Evolutionary conservation across 129 eudicot genomes (phyloP), one percentile per base, ranked within the genome.

Genomic region (Artemisia tridentata): DNA sequence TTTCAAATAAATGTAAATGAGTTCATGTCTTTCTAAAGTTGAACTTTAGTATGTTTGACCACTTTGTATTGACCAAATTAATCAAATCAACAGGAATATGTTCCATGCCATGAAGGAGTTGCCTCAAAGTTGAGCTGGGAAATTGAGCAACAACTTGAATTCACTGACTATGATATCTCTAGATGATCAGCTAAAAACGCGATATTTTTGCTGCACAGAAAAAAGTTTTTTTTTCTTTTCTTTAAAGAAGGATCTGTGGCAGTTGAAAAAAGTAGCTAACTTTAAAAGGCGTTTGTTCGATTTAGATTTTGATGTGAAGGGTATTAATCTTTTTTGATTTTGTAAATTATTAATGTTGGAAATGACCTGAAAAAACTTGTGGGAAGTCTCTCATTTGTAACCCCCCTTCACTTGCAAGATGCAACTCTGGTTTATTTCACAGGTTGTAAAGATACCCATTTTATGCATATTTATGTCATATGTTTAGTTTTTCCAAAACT

Each of bases 91-190:
- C 64, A 89, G 98, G 98, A 93, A 50, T 93, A 93, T 69, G 91
- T 75, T 11, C 96, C 98, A 25, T 18, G 92, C 71, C 96, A 89
- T 72, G 96, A 89, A 78, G 72, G 96, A 63, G 97, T 79, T 62
- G 95, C 89, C 52, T 72, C 90, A 14, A 89, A 87, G 75, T 53
- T 80, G 78, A 87, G 72, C 87, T 93, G 98, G 97, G 98, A 93
- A 77, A 84, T 75, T 56, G 96, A 87, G 76, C 88, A 85, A 79
- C 86, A 85, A 80, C 80, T 92, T 18, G 96, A 78, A 49, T 88
- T 81, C 85, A n/a, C 83, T 59, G 83, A 84, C 52, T 85, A 81
- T 64, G 93, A 84, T 53, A 85, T 89, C 71, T 69, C 95, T 59
- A 86, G 86, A 67, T 92, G 95, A 86, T 74, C 69, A 65, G 27